Evolutionary conservation across 768 basidiomycete species (phyloP), one percentile per base, ranked within the genome.

Genomic region (Crepidotus variabilis): DNA sequence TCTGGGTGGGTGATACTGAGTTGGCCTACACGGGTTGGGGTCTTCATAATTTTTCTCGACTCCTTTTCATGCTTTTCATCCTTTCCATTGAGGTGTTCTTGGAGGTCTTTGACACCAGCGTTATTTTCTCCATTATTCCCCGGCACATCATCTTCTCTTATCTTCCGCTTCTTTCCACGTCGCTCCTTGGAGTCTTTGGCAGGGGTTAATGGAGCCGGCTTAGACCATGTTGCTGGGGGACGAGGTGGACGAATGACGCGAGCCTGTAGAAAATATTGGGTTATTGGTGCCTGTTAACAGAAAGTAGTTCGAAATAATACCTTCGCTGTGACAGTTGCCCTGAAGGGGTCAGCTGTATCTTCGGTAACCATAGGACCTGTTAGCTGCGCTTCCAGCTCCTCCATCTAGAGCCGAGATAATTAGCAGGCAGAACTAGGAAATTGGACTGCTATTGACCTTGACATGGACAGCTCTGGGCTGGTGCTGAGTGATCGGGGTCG

Each of bases 151-250:
- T 78, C 78, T 2, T 79, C 78, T 56, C 75, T 69, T 47, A 70
- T 72, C 62, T 80, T 80, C 54, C 78, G 63, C 59, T 77, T 76
- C 53, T 72, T 71, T 32, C 73, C 71, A 57, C 73, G 65, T 56
- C 72, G 77, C 56, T 72, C 70, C 52, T 69, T 72, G 46, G 59
- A 62, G 22, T 74, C 71, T 47, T 68, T 67, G 28, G 56, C 22
- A n/a, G 57, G 43, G 50, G 47, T 54, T 4, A 65, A 67, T 11
- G 55, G 7, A 28, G 69, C 72, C 52, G 55, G 7, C 52, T 73
- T 75, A 47, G 64, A 66, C 51, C 55, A 51, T 32, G 55, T 13
- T 8, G 61, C 62, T 20, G 61, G 50, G 56, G 69, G 67, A 47
- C 71, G 69, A 53, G 65, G 62, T 14, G 65, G 55, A 47, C 69